A percentile compares a stretch with the other conserved stretches of the same genome.
Evolutionary conservation across 2,329 filamentous ascomycete species (phyloP).

Genomic region (Trichophaea hybrida): DNA sequence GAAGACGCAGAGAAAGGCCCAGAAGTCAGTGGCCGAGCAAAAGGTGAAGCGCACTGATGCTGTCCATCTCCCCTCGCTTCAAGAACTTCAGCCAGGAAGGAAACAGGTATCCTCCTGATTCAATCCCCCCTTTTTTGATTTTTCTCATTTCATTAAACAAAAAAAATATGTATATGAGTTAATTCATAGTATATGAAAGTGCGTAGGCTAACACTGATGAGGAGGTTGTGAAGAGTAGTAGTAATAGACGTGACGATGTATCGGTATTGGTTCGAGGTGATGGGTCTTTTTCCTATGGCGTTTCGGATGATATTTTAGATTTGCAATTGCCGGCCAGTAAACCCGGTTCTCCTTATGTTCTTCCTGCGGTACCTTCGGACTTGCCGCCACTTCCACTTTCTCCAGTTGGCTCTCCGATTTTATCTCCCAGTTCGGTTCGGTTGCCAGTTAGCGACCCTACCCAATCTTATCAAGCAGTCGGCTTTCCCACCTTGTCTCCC

Average conservation of each 20-base stretch:
- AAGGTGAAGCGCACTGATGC: background rate
- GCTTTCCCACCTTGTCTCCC: background rate
- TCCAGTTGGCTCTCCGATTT: background rate
- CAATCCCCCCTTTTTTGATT: background rate
- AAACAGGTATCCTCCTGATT: slow-evolving; percentile 1
- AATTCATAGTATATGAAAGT: background rate
- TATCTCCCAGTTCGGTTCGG: background rate
- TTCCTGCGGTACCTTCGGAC: background rate
- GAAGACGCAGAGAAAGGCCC: background rate
- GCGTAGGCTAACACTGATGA: background rate
- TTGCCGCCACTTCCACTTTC: background rate
- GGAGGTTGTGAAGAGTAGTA: background rate
- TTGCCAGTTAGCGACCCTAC: background rate
- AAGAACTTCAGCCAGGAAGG: background rate
- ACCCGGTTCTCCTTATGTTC: background rate
- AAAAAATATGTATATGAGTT: background rate
- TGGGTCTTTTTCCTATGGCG: background rate
- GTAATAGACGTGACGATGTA: background rate
- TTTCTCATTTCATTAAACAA: background rate
- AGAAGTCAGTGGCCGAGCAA: background rate
- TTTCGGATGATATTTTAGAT: background rate
- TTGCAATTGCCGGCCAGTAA: background rate
- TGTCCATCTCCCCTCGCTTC: background rate
- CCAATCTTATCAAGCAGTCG: background rate
- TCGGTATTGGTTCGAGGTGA: background rate